Evolutionary conservation across 257 asterid species (phyloP), one percentile per base, ranked within the genome.

Genomic region (Leonotis leonurus): DNA sequence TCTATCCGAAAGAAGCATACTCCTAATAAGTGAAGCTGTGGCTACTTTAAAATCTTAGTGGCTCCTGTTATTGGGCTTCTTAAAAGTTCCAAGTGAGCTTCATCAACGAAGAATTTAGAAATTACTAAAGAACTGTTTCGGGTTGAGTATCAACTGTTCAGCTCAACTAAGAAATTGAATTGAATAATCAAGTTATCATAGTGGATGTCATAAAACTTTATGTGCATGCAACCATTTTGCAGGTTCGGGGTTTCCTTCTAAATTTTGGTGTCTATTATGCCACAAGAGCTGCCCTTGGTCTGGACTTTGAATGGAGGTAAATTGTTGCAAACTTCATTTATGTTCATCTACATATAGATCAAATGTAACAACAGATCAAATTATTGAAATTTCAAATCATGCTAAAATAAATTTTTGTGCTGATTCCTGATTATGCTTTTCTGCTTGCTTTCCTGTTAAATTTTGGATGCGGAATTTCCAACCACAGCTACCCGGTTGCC

Each of bases 221-320:
- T 49, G 46, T 44, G 44, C 59, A 37, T 17, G 16, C 9, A 20
- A 49, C 64, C 18, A 45, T 60, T 57, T 66, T 78, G 52, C 80
- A 92, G 99, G 99, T 89, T 48, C 85, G 99, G 21, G 99, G 99
- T 7, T 93, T 93, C 67, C 96, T 93, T 54, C 96, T 93, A 54
- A 93, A 93, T 63, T 93, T 77, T 68, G 99, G 99, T 40, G 97
- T 93, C 48, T 93, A 89, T 75, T 87, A 93, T 80, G 94, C 99
- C 57, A 89, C 97, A 64, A 81, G 95, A 73, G 90, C 99, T 81
- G 96, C 99, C 74, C 95, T 93, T 67, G 97, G 95, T 40, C 78
- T 93, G 63, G 35, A 83, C 59, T 89, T 89, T 73, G 88, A 80
- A 71, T 89, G 99, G 99, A 93, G 99, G 97, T 86, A 75, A 77